A percentile compares a stretch with the other conserved stretches of the same genome.
Evolutionary conservation across 768 basidiomycete genomes (phyloP).

Genomic region (Trichaptum fuscoviolaceum): DNA sequence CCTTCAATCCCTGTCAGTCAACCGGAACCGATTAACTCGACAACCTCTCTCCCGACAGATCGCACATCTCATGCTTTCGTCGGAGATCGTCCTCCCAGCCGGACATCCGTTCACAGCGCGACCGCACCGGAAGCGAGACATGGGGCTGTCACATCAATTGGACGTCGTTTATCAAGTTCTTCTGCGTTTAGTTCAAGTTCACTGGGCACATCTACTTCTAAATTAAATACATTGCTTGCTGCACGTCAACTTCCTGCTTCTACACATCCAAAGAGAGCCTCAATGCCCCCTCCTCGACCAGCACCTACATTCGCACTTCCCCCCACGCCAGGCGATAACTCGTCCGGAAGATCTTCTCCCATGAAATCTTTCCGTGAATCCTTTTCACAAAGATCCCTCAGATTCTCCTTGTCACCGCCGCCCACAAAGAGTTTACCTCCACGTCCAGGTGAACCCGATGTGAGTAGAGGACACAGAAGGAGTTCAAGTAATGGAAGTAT

Average conservation of each 20-base stretch:
- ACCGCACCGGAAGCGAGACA: conserved; percentile 1
- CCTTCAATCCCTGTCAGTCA: conserved; percentile 38
- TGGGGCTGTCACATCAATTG: conserved; percentile 4
- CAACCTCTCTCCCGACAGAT: neutral
- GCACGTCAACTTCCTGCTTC: conserved; percentile 13
- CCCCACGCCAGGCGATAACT: conserved; percentile 47
- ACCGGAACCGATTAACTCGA: conserved; percentile 10
- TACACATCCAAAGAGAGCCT: conserved; percentile 41
- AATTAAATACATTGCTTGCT: neutral
- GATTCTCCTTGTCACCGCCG: conserved; percentile 57
- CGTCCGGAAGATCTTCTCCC: conserved; percentile 24
- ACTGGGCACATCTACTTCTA: conserved; percentile 30
- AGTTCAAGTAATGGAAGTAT: conserved; percentile 34
- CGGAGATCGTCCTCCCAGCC: conserved; percentile 30
- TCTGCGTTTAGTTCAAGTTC: conserved; percentile 42
- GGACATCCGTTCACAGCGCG: conserved; percentile 21
- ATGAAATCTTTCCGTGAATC: conserved; percentile 46
- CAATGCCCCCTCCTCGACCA: conserved; percentile 70
- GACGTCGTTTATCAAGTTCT: conserved; percentile 25
- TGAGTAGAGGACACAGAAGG: conserved; percentile 24
- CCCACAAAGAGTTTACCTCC: conserved; percentile 58
- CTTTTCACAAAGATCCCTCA: conserved; percentile 49
- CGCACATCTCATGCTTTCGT: conserved; percentile 3
- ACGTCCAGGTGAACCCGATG: conserved; percentile 52
- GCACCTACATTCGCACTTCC: conserved; percentile 67